phyloP scores from a whole-genome alignment of 2,329 filamentous ascomycete genomes.

The Xylaria arbuscula region DNA sequence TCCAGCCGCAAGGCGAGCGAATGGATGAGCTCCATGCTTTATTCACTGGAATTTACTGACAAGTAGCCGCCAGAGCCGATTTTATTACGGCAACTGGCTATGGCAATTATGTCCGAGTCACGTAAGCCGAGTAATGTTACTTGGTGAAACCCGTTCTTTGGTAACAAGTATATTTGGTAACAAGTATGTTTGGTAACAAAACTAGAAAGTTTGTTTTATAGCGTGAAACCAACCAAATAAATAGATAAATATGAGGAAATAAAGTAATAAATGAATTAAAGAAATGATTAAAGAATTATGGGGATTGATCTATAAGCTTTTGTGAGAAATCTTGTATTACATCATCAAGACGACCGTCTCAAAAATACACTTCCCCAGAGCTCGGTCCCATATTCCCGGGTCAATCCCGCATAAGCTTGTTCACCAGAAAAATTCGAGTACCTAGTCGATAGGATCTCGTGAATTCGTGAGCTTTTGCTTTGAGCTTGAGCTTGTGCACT shows the following conservation, averaged over 20 bases:
- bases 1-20: neutral
- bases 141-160: neutral
- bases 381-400: neutral
- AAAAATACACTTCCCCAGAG: neutral
- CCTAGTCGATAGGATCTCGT: no score
- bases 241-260: neutral
- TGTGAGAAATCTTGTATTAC: neutral
- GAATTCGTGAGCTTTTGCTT: no score
- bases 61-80: conserved; percentile 5
- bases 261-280: neutral
- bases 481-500: no score
- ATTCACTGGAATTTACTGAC: neutral
- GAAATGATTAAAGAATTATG: conserved; percentile 2
- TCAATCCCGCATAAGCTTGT: neutral
- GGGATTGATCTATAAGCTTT: neutral
- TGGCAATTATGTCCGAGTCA: neutral
- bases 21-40: conserved; percentile 10
- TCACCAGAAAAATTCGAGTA: neutral
- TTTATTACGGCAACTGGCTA: neutral
- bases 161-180: neutral
- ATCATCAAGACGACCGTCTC: conserved; percentile 2
- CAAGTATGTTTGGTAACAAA: no score
- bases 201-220: no score
- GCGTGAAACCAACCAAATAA: neutral
- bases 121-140: neutral